A percentile compares a stretch with the other conserved stretches of the same genome.
phyloP scores from a whole-genome alignment of 306 rosid genomes.

The Carpinus viminea region DNA sequence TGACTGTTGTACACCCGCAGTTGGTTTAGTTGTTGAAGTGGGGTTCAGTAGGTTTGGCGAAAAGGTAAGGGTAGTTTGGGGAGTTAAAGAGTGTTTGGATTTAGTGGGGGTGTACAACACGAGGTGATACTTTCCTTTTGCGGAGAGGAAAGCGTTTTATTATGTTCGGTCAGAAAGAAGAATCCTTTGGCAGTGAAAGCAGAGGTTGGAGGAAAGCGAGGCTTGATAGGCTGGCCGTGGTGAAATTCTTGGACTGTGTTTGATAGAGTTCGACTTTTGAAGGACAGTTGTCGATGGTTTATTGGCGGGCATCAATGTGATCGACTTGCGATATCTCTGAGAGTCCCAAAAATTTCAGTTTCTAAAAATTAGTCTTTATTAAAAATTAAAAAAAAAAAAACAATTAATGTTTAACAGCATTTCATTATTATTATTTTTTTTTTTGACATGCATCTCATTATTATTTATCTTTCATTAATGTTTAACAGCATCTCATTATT shows the following conservation, averaged over 20 bases:
- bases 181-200: not conserved
- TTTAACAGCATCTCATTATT: too few species aligned
- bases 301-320: too few species aligned
- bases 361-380: too few species aligned
- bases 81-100: not conserved
- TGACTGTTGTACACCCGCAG: slow-evolving; percentile 29
- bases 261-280: too few species aligned
- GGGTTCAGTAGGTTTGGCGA: slow-evolving; percentile 5
- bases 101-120: not conserved
- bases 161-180: not conserved
- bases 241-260: not conserved
- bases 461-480: too few species aligned
- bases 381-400: too few species aligned
- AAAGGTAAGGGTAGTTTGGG: slow-evolving; percentile 23
- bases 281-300: too few species aligned
- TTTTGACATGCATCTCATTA: too few species aligned
- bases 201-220: not conserved
- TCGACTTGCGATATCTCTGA: too few species aligned
- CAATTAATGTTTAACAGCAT: too few species aligned
- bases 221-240: not conserved
- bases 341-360: not conserved
- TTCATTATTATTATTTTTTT: too few species aligned
- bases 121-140: slow-evolving; percentile 39
- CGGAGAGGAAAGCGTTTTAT: slow-evolving; percentile 13
- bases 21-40: not conserved